These are phyloP conservation scores for Catharanthus roseus DNA, from an alignment of 257 asterid species.

Conservation along the genomic window DNA sequence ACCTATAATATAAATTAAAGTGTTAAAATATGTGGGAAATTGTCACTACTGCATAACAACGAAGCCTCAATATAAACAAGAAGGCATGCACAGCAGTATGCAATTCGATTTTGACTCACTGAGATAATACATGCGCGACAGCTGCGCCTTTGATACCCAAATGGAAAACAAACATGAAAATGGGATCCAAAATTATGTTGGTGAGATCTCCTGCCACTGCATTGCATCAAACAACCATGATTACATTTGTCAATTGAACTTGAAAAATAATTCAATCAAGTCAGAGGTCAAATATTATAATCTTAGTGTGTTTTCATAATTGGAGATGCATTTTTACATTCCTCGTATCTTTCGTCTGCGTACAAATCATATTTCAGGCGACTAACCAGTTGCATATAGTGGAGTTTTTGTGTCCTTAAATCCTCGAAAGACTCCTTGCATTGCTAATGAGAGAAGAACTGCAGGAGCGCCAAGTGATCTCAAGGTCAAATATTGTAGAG, in stretches of 20 bases:
- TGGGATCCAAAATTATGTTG: constrained; percentile 59
- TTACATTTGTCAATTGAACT: neutral
- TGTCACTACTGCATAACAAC: neutral
- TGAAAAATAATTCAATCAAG: neutral
- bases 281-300: neutral
- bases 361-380: neutral
- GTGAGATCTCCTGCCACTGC: constrained; percentile 62
- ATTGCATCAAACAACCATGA: neutral
- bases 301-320: neutral
- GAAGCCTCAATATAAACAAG: neutral
- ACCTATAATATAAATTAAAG: constrained; percentile 36
- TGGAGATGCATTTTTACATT: neutral
- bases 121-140: constrained; percentile 68
- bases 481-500: constrained; percentile 51
- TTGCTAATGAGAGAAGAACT: constrained; percentile 65
- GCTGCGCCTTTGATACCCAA: constrained; percentile 73
- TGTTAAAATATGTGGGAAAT: constrained; percentile 3
- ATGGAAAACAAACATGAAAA: constrained; percentile 48
- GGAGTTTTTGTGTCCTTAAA: constrained; percentile 76
- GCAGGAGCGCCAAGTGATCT: constrained; percentile 83
- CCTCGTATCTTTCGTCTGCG: neutral
- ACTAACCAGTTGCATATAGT: constrained; percentile 57
- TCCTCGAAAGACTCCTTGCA: constrained; percentile 86
- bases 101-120: constrained; percentile 38
- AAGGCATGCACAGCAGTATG: neutral